Evolutionary conservation across 1,139 yeast species (phyloP).

Genomic region (Yamadazyma spencermartinsiae): DNA sequence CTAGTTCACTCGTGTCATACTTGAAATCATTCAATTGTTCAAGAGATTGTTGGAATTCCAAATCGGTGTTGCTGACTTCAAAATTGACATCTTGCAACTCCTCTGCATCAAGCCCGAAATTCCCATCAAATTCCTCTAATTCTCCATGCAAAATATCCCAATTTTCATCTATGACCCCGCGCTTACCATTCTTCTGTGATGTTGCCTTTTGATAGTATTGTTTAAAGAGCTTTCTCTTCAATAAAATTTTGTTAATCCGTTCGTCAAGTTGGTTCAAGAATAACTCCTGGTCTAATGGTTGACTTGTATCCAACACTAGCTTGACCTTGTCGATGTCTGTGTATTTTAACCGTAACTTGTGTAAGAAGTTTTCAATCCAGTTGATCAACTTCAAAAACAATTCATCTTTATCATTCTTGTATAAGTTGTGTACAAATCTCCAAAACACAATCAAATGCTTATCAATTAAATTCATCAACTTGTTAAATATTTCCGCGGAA

Average conservation of each 20-base stretch:
- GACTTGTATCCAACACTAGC: slow-evolving; percentile 33
- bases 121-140: slow-evolving; percentile 41
- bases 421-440: slow-evolving; percentile 74
- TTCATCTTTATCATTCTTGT: slow-evolving; percentile 68
- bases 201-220: slow-evolving; percentile 25
- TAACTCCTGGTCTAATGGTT: slow-evolving; percentile 22
- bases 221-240: slow-evolving; percentile 35
- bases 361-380: slow-evolving; percentile 65
- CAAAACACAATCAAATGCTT: slow-evolving; percentile 72
- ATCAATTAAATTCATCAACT: slow-evolving; percentile 62
- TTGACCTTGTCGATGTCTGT: slow-evolving; percentile 46
- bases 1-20: slow-evolving; percentile 28
- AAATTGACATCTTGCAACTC: slow-evolving; percentile 60
- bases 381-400: slow-evolving; percentile 67
- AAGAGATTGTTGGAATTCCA: slow-evolving; percentile 16
- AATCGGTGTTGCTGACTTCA: slow-evolving; percentile 20
- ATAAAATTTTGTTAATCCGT: slow-evolving; percentile 27
- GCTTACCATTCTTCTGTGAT: slow-evolving; percentile 26
- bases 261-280: slow-evolving; percentile 33
- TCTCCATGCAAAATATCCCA: slow-evolving; percentile 51
- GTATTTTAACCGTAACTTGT: slow-evolving; percentile 61
- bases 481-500: slow-evolving; percentile 58
- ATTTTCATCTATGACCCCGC: slow-evolving; percentile 37
- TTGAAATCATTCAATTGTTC: slow-evolving; percentile 13
- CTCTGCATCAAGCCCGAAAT: slow-evolving; percentile 59